Evolutionary conservation across 2,329 filamentous ascomycete genomes (phyloP).

Genomic region (Fusarium chuoi): DNA sequence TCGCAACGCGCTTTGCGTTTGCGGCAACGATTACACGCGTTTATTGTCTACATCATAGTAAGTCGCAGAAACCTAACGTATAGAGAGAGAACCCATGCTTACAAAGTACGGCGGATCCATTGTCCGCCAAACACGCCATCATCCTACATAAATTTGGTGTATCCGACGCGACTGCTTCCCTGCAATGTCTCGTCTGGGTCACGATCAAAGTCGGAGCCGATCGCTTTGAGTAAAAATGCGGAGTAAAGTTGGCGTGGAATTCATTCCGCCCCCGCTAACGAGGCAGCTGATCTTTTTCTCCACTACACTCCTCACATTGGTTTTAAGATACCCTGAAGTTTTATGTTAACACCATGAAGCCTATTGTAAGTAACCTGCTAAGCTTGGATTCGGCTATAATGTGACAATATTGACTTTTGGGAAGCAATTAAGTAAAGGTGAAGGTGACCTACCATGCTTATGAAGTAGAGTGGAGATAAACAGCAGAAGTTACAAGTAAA

Average conservation of each 20-base stretch:
- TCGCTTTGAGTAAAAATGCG: not conserved
- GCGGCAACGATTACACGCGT: constrained; percentile 17
- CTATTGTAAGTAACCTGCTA: no score
- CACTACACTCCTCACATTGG: not conserved
- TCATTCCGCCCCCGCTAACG: not conserved
- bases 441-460: no score
- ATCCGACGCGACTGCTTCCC: not conserved
- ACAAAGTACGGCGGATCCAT: constrained; percentile 12
- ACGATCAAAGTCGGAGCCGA: not conserved
- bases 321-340: not conserved
- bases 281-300: not conserved
- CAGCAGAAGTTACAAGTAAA: no score
- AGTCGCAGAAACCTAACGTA: not conserved
- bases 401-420: no score
- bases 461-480: no score
- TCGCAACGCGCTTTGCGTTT: constrained; percentile 20
- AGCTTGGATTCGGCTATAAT: not conserved
- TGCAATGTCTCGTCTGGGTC: not conserved
- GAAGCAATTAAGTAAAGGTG: no score
- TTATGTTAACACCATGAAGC: not conserved
- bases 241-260: not conserved
- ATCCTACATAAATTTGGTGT: not conserved
- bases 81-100: not conserved
- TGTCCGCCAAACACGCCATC: not conserved
- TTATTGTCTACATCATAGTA: not conserved